Evolutionary conservation across 495 filamentous ascomycete genomes (phyloP), one percentile per base, ranked within the genome.

Genomic region (Penicillium arizonense): DNA sequence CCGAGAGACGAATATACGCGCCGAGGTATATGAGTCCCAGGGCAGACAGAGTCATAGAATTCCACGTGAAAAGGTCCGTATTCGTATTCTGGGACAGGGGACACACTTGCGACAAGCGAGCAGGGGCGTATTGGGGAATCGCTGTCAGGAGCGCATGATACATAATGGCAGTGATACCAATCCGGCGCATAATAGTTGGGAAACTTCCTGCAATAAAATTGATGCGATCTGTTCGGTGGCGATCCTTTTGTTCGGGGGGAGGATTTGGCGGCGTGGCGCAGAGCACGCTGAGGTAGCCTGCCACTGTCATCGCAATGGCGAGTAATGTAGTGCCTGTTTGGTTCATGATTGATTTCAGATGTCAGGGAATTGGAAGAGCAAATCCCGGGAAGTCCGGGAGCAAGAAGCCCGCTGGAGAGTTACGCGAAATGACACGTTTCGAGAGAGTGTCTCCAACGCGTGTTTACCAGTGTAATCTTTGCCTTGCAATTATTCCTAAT

Each of bases 131-230:
- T 10, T 26, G 21, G 0, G 63, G 59, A 21, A 69, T 32, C 3
- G 55, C 35, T 1, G 58, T 46, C 1, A 74, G 60, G 34, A 69
- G 59, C 21, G 55, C 51, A 26, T 75, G 75, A 35, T 72, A 69
- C 6, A 46, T 33, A 18, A 58, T 34, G 18, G 53, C 18, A 3
- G 44, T 32, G 16, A 62, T 12, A 13, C 14, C 16, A 6, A 49
- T 28, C 42, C 51, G 53, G 9, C 51, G 53, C 26, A 16, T 21
- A 37, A 65, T 40, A 3, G 39, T 50, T 14, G 47, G 36, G 20
- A 33, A 34, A 4, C 35, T 8, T 20, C 53, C 55, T 1, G 49
- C 30, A 13, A 62, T 13, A 21, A 56, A 46, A 11, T 41, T 46
- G 36, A 60, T 33, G 33, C 54, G 63, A 34, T 65, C 59, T 20